Conservation (phyloP, 2,329 filamentous ascomycete species). For the Pseudonectria buxi region DNA sequence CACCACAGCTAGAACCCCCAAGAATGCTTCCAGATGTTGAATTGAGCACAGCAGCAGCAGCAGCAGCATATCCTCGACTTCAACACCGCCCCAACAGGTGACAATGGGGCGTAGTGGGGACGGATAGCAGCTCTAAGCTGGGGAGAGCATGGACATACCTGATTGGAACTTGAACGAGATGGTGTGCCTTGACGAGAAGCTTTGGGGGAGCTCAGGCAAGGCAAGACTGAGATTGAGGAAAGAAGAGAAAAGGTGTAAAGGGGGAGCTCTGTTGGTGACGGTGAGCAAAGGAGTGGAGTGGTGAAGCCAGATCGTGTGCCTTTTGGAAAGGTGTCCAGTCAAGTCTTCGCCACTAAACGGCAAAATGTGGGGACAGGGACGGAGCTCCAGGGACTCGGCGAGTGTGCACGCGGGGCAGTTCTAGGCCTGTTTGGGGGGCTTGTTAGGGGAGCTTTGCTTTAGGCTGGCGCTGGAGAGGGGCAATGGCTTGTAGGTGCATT, state of each 20-base stretch:
- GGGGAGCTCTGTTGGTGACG: conserved; percentile 12
- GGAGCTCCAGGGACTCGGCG: conserved; percentile 13
- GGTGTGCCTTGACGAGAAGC: conserved; percentile 15
- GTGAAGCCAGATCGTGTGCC: conserved; percentile 20
- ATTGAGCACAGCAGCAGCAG: too few relatives aligned
- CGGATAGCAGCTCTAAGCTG: neutral
- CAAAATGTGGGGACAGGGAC: conserved; percentile 24
- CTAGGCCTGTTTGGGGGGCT: conserved; percentile 1
- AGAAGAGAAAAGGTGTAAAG: conserved; percentile 6
- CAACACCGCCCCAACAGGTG: too few relatives aligned
- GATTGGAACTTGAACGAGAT: conserved; percentile 4
- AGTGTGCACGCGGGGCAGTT: conserved; percentile 19
- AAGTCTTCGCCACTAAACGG: conserved; percentile 19
- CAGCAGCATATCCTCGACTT: too few relatives aligned
- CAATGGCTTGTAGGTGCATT: too few relatives aligned
- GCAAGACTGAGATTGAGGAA: conserved; percentile 5
- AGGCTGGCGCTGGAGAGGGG: conserved; percentile 8
- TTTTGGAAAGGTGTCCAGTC: conserved; percentile 32
- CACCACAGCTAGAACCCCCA: too few relatives aligned
- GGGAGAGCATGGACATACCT: conserved; percentile 16
- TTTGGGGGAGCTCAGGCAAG: conserved; percentile 14
- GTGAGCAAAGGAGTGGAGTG: conserved; percentile 13
- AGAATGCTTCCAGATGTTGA: too few relatives aligned
- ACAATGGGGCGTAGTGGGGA: neutral
- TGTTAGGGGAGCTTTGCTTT: conserved; percentile 4